A percentile compares a stretch with the other conserved stretches of the same genome.
Evolutionary conservation across 192 early-diverging fungal genomes (phyloP).

Genomic region (Entomortierella beljakovae): DNA sequence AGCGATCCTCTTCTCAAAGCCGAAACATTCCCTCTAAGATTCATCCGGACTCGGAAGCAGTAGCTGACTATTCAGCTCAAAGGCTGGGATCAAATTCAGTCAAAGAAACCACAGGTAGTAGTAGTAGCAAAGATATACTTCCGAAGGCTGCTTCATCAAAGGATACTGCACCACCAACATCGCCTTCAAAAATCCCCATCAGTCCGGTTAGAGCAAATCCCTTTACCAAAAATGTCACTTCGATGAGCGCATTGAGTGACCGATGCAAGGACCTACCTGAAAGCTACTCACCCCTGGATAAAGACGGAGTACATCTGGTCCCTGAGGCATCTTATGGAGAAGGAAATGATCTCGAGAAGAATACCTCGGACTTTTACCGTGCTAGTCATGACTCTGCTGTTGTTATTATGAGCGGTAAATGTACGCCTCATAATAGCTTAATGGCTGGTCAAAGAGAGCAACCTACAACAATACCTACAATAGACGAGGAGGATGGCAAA

Average conservation of each 20-base stretch:
- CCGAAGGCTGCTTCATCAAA: not conserved
- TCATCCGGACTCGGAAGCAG: no score
- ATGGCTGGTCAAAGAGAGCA: conserved; percentile 6
- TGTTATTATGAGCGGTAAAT: conserved; percentile 12
- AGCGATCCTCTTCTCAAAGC: not conserved
- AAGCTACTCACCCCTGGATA: not conserved
- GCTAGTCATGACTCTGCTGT: conserved; percentile 47
- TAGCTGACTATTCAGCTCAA: no score
- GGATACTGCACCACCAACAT: not conserved
- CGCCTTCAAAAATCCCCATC: not conserved
- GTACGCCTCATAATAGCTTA: conserved; percentile 31
- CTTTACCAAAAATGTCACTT: conserved; percentile 23
- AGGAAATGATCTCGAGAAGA: conserved; percentile 27
- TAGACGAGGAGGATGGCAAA: conserved; percentile 12
- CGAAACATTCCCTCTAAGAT: no score
- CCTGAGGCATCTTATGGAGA: conserved; percentile 22
- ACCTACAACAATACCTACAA: not conserved
- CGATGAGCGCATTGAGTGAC: conserved; percentile 20
- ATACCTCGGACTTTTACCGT: conserved; percentile 3
- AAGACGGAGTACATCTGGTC: not conserved
- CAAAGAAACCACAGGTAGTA: no score
- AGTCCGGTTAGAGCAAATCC: not conserved
- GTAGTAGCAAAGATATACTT: no score
- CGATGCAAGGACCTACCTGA: conserved; percentile 7
- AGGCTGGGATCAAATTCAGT: no score